Conservation (phyloP, 176 grass and related monocot genomes). For the Aechmea fasciata region DNA sequence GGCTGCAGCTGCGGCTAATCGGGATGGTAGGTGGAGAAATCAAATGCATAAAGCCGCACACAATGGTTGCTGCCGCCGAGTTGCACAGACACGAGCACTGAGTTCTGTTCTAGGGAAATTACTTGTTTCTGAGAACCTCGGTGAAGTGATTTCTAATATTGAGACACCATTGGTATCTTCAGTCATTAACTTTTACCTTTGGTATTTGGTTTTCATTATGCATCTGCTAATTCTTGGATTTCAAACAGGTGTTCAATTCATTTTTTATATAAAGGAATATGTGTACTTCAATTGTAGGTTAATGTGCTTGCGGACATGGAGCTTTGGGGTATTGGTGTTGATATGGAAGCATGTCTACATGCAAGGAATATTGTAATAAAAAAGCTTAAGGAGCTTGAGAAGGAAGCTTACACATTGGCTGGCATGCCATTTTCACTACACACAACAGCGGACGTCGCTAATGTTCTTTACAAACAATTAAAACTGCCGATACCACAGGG, state of each 20-base stretch:
- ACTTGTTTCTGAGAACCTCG: constrained; percentile 61
- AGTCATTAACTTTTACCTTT: constrained; percentile 12
- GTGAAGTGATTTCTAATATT: constrained; percentile 47
- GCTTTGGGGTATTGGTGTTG: constrained; percentile 77
- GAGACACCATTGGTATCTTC: constrained; percentile 72
- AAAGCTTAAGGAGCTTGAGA: constrained; percentile 85
- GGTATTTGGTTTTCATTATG: constrained; percentile 9
- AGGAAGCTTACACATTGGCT: constrained; percentile 61
- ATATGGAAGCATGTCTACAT: constrained; percentile 81
- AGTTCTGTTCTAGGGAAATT: constrained; percentile 61
- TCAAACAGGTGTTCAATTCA: constrained; percentile 5
- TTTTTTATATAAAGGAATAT: not conserved
- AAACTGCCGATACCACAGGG: constrained; percentile 67
- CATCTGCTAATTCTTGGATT: not conserved
- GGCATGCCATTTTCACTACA: constrained; percentile 84
- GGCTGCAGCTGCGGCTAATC: constrained; percentile 50
- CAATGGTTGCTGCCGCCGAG: constrained; percentile 88
- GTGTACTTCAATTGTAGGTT: constrained; percentile 36
- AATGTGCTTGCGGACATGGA: constrained; percentile 95
- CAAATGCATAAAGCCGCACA: constrained; percentile 92
- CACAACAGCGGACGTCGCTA: constrained; percentile 67
- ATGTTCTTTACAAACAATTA: constrained; percentile 81
- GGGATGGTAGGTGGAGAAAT: constrained; percentile 94
- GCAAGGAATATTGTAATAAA: constrained; percentile 70
- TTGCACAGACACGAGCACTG: constrained; percentile 61